Base-by-base conservation (phyloP, 768 basidiomycete genomes). In the Leccinellum rugosiceps region DNA sequence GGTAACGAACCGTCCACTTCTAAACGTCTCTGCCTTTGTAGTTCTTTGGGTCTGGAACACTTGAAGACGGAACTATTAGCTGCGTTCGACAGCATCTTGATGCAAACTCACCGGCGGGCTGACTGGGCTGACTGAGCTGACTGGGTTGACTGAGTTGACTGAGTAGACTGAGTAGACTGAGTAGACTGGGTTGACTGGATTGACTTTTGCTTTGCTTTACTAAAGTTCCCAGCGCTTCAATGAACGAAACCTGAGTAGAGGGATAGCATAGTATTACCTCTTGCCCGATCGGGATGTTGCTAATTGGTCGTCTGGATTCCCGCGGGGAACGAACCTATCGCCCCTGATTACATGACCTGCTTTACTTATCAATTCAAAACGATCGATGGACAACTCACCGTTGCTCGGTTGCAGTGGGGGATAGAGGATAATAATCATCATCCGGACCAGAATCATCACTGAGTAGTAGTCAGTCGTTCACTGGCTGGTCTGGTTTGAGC, bases 291-390 rank as follows among this genome's bases (percentile, higher is more conserved):
- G 34, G n/a, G 1, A 2, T 3, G 9, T 21, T 7, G 25, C n/a
- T n/a, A n/a, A n/a, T n/a, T n/a, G n/a, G n/a, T n/a, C n/a, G n/a
- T n/a, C n/a, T n/a, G n/a, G n/a, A n/a, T n/a, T n/a, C n/a, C 62
- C 67, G 5, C 66, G 66, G 9, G 6, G 2, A 26, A 13, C 4
- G 25, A 61, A 60, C 51, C 62, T 52, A 34, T 34, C 32, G 17
- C 0, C 0, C 0, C 61, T 67, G 38, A 19, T 43, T 15, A 43
- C 15, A 30, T 45, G 21, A 10, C 4, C 19, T 25, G 9, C 5
- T 38, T 25, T n/a, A 38, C 19, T 15, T 9, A 10, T 23, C 10
- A 23, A 45, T 2, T 34, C 23, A 50, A 13, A 49, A 6, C n/a
- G 10, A 23, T 3, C 6, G 6, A 8, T 14, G 26, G 15, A 9